Evolutionary conservation across 306 rosid genomes (phyloP).

Genomic region (Malus sieversii): DNA sequence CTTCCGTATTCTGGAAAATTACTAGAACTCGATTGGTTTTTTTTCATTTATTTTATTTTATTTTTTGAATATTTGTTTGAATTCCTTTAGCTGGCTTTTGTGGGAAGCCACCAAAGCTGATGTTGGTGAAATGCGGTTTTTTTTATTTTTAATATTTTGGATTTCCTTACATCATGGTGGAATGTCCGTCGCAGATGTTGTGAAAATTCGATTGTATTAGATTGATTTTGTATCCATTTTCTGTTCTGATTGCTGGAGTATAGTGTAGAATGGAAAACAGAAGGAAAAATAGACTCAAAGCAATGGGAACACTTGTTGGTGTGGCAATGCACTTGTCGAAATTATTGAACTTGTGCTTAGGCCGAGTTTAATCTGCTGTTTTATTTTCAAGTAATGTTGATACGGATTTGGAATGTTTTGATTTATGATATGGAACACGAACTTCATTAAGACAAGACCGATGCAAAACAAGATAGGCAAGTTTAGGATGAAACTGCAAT

Average conservation of each 20-base stretch:
- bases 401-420: background rate
- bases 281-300: background rate
- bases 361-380: background rate
- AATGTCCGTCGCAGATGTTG: background rate
- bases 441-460: background rate
- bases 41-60: background rate
- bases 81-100: background rate
- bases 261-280: background rate
- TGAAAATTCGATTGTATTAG: background rate
- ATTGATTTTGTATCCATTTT: background rate
- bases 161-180: background rate
- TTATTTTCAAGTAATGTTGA: background rate
- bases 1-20: slow-evolving; percentile 24
- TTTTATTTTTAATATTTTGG: background rate
- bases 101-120: background rate
- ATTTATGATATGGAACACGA: background rate
- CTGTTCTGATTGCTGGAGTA: background rate
- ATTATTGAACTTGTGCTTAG: background rate
- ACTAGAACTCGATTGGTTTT: background rate
- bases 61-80: background rate
- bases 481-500: background rate
- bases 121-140: background rate
- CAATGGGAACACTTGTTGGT: background rate
- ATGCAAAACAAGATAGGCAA: background rate
- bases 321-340: background rate